Evolutionary conservation across 371 early-diverging fungal species (phyloP), one percentile per base, ranked within the genome.

Genomic region (Gilbertella persicaria): DNA sequence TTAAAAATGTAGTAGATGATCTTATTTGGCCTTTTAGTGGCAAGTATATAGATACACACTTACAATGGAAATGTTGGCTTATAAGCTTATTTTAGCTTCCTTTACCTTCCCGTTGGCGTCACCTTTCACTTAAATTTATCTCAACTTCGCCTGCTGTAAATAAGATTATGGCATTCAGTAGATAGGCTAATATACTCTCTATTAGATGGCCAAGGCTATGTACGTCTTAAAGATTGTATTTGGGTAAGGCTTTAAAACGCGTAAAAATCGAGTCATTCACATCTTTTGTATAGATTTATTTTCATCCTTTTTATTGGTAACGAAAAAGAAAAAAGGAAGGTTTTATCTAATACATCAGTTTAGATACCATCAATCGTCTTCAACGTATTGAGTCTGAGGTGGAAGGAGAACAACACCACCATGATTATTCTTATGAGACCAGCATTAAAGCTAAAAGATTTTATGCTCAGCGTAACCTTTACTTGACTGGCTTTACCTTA

Each of bases 391-490:
- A 85, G 25, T 43, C 54, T 14, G 52, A 57, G 17, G 66, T 71
- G 13, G 67, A 65, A 25, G 69, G 67, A 14, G 28, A 20, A 1
- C 17, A 68, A 12, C 73, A 44, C 38, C 53, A 58, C 17, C 67
- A 64, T 39, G 80, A 78, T 37, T 66, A 73, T 40, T 73, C 77
- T 29, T 60, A 72, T n/a, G 86, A 89, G 48, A 75, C 86, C 29
- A 80, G 73, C 55, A 65, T 82, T 26, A 81, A 85, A 56, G 82
- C 89, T 8, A 83, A 82, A 59, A 84, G 85, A 61, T 93, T 95
- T 62, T 92, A 93, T 55, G 90, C 89, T 23, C 96, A 95, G 71
- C 82, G 96, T 64, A 95, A 95, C 72, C 79, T 93, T 71, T 86
- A 95, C 50, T 66, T 95, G 60, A 90, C 91, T 19, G 95, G 94